Evolutionary conservation across 2,329 filamentous ascomycete genomes (phyloP), one percentile per base, ranked within the genome.

Genomic region (Pseudogymnoascus sp.): DNA sequence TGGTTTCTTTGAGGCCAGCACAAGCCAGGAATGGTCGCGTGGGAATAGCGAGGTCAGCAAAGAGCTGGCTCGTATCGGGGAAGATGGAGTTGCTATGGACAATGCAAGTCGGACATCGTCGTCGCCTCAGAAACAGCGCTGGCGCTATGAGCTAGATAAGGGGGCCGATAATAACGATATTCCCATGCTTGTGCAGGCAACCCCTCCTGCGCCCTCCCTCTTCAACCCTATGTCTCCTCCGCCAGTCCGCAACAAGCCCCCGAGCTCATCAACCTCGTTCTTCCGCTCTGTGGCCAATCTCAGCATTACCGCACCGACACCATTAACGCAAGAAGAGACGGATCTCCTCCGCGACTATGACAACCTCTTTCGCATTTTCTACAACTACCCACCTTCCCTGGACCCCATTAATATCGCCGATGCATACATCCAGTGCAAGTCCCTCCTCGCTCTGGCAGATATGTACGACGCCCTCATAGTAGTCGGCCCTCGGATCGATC

Each of bases 301-400:
- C 65, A 79, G 81, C 17, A 73, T 84, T 5, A 63, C 57, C 6
- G 61, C 60, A 37, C 26, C 66, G 21, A 74, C 80, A 24, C 70
- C 71, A 17, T 74, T 82, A 13, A 82, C 80, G 11, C 81, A 83
- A 62, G 80, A 84, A 54, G 84, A 90, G 60, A 79, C 90, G 69
- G 90, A 95, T 66, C 82, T 92, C 21, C 81, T 97, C 54, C 89
- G 90, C 68, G 90, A 97, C 76, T 97, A 97, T 74, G 92, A 96
- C 73, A 97, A 97, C 73, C 81, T 97, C 21, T 95, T 97, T 73
- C 89, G 92, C 68, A 88, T 94, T 64, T 96, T 97, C 78, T 97
- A 97, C 80, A 96, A 97, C 74, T 90, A 95, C 72, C 79, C 91
- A 0, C 93, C 93, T 0, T 71, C 85, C 0, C 82, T 97, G 33